Percentiles rank a stretch among this genome's conserved stretches.
Evolutionary conservation across 345 rosid genomes (phyloP).

Genomic region (Chamaenerion angustifolium): DNA sequence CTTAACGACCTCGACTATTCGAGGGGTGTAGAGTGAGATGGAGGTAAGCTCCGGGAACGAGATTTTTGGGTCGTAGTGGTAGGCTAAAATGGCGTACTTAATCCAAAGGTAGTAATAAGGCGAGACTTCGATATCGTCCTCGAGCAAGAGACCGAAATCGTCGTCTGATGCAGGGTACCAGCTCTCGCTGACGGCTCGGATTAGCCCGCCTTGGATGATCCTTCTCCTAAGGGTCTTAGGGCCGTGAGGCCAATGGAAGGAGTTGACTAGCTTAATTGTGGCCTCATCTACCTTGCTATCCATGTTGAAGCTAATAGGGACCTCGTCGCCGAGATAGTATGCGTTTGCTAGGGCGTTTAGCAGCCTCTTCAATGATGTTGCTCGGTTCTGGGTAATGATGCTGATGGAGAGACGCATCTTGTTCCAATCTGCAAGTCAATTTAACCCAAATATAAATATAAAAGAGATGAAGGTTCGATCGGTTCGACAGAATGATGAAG

Average conservation of each 20-base stretch:
- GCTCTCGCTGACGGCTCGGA: conserved; percentile 95
- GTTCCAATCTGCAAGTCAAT: conserved; percentile 72
- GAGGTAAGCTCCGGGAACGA: conserved; percentile 80
- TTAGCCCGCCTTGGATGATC: conserved; percentile 97
- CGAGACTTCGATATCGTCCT: conserved; percentile 95
- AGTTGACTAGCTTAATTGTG: conserved; percentile 53
- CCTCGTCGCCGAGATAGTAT: conserved; percentile 68
- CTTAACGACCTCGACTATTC: conserved; percentile 76
- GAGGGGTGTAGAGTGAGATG: conserved; percentile 84
- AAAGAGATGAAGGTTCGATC: too few species aligned
- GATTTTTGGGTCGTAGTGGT: conserved; percentile 83
- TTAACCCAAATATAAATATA: background rate
- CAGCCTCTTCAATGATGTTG: conserved; percentile 49
- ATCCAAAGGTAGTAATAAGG: conserved; percentile 92
- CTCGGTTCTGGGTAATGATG: conserved; percentile 86
- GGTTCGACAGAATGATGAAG: background rate
- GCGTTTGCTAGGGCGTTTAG: conserved; percentile 68
- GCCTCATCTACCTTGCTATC: conserved; percentile 89
- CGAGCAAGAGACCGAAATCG: conserved; percentile 80
- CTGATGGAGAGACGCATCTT: conserved; percentile 73
- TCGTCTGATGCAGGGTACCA: conserved; percentile 93
- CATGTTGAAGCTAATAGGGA: conserved; percentile 85
- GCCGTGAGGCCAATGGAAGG: conserved; percentile 91
- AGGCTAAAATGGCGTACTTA: conserved; percentile 81
- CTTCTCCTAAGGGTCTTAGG: conserved; percentile 76